These are phyloP conservation scores for Galeopsis tetrahit DNA, from an alignment of 257 asterid genomes.

Conservation along the genomic window DNA sequence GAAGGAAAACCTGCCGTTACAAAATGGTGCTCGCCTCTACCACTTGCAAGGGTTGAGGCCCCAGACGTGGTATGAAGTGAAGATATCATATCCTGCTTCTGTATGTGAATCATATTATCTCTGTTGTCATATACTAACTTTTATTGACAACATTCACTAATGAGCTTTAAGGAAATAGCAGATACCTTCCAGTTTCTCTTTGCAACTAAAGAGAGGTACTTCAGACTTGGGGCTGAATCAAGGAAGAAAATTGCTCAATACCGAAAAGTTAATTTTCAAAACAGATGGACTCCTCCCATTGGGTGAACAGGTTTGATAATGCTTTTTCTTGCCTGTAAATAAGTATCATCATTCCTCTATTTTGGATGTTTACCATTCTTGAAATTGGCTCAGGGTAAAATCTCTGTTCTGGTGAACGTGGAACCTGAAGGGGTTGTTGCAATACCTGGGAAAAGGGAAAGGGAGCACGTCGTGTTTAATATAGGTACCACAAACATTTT, in stretches of 20 bases:
- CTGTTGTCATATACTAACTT: not conserved
- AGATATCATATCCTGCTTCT: constrained; percentile 96
- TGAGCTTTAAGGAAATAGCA: constrained; percentile 43
- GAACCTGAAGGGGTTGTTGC: constrained; percentile 86
- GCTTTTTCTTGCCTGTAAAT: constrained; percentile 9
- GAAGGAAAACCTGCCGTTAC: constrained; percentile 62
- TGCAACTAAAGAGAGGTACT: constrained; percentile 60
- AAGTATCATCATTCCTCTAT: not conserved
- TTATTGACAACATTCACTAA: constrained; percentile 23
- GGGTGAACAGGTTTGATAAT: constrained; percentile 46
- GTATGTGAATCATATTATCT: constrained; percentile 55
- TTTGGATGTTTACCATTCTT: constrained; percentile 24
- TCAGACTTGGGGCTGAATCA: constrained; percentile 48
- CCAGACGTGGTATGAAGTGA: constrained; percentile 82
- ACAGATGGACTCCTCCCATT: constrained; percentile 42
- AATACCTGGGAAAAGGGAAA: constrained; percentile 62
- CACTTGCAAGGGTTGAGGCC: constrained; percentile 69
- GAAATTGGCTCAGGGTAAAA: constrained; percentile 50
- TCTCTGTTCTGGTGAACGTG: constrained; percentile 61
- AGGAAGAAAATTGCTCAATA: constrained; percentile 82
- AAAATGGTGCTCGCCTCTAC: constrained; percentile 66
- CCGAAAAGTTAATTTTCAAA: constrained; percentile 81
- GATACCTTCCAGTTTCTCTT: constrained; percentile 81
- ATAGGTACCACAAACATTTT: constrained; percentile 51
- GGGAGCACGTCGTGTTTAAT: constrained; percentile 56